These are phyloP conservation scores for Clausena lansium DNA, from an alignment of 345 rosid genomes.

Conservation along the genomic window DNA sequence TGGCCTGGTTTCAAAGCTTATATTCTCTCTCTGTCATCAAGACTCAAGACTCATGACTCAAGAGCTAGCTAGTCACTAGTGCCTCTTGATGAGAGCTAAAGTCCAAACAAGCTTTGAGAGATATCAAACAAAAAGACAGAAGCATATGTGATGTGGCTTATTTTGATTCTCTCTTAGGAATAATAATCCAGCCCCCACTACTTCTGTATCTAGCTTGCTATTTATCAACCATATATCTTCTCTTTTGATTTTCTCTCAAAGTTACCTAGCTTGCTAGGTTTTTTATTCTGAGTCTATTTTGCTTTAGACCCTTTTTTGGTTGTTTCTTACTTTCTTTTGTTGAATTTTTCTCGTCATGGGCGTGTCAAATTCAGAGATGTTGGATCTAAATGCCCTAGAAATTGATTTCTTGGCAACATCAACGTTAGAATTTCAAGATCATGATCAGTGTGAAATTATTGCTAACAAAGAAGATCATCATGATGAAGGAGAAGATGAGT, in stretches of 20 bases:
- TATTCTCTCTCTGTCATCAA: constrained; percentile 19
- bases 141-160: neutral
- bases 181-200: neutral
- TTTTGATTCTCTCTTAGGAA: constrained; percentile 5
- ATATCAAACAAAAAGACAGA: constrained; percentile 13
- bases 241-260: neutral
- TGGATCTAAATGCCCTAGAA: constrained; percentile 49
- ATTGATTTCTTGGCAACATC: constrained; percentile 34
- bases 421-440: constrained; percentile 28
- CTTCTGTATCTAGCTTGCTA: neutral
- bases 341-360: constrained; percentile 17
- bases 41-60: too few species aligned
- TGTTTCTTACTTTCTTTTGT: too few species aligned
- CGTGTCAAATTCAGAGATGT: constrained; percentile 39
- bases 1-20: constrained; percentile 22
- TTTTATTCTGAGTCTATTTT: too few species aligned
- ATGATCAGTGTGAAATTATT: constrained; percentile 20
- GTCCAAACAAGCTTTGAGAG: constrained; percentile 29
- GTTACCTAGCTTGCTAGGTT: neutral
- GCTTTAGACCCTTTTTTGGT: neutral
- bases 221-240: neutral
- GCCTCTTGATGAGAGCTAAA: constrained; percentile 32
- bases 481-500: constrained; percentile 24
- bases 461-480: constrained; percentile 8
- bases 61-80: neutral